A percentile compares a stretch with the other conserved stretches of the same genome.
phyloP scores from a whole-genome alignment of 2,329 filamentous ascomycete species.

The Aspergillus quadrilineatus region DNA sequence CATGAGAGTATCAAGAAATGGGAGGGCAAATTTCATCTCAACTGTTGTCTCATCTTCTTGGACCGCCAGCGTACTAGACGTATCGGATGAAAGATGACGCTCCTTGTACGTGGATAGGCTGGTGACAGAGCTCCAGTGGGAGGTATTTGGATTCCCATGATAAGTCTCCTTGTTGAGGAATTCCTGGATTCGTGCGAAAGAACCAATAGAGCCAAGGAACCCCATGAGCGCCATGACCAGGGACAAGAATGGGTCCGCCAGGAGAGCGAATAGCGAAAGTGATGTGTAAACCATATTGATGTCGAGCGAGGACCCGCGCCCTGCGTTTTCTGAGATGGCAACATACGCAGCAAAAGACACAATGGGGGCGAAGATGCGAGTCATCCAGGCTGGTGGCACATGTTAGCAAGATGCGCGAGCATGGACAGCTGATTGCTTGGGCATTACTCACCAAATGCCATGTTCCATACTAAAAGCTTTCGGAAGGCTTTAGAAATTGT shows the following conservation, averaged over 20 bases:
- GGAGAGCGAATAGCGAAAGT: conserved; percentile 48
- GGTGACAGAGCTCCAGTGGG: conserved; percentile 21
- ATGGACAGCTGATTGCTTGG: too few species aligned
- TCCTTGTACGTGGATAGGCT: conserved; percentile 13
- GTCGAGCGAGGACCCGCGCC: conserved; percentile 34
- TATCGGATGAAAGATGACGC: too few species aligned
- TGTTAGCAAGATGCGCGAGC: too few species aligned
- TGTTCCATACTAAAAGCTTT: conserved; percentile 43
- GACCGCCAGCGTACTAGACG: conserved; percentile 23
- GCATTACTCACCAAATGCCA: conserved; percentile 35
- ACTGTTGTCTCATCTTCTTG: not conserved
- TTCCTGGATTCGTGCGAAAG: conserved; percentile 49
- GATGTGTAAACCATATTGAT: conserved; percentile 48
- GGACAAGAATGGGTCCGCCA: conserved; percentile 47
- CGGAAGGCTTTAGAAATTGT: conserved; percentile 43
- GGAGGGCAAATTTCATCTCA: not conserved
- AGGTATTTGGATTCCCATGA: conserved; percentile 16
- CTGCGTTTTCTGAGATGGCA: conserved; percentile 37
- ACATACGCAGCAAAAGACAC: conserved; percentile 48
- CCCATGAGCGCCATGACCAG: conserved; percentile 48
- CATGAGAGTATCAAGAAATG: conserved; percentile 32
- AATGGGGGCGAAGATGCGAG: conserved; percentile 46
- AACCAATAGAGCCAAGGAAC: conserved; percentile 47
- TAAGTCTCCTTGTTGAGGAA: conserved; percentile 41
- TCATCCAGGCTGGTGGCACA: conserved; percentile 33